Conservation (phyloP, 148 eudicot genomes). For the Suaeda aralocaspica region DNA sequence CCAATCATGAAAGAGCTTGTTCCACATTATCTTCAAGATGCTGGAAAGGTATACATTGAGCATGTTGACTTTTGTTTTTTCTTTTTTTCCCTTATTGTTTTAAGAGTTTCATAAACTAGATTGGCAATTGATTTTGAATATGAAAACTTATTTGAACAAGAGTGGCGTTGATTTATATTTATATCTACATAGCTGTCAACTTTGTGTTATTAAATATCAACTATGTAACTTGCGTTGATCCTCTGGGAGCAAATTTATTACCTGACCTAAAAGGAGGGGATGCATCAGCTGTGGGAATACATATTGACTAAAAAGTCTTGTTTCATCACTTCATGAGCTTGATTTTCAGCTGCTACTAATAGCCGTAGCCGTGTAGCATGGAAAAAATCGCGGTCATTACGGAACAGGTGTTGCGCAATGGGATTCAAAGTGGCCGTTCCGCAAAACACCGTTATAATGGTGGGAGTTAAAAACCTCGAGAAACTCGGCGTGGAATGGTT, state of each 20-base stretch:
- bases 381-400: no score
- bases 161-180: background rate
- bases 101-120: background rate
- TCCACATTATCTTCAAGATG: conserved; percentile 97
- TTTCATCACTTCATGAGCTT: background rate
- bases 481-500: no score
- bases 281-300: background rate
- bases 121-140: background rate
- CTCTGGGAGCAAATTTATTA: background rate
- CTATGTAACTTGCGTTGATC: background rate
- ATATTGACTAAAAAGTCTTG: background rate
- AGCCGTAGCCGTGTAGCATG: no score
- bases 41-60: conserved; percentile 59
- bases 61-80: background rate
- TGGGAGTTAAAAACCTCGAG: no score
- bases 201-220: background rate
- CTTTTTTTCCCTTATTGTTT: background rate
- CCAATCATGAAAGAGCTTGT: conserved; percentile 91
- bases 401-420: no score
- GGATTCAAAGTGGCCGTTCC: no score
- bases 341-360: background rate
- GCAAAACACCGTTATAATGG: no score
- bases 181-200: background rate
- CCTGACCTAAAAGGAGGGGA: background rate
- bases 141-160: background rate